Base-by-base conservation (phyloP, 306 rosid genomes). In the Castanea sativa region DNA sequence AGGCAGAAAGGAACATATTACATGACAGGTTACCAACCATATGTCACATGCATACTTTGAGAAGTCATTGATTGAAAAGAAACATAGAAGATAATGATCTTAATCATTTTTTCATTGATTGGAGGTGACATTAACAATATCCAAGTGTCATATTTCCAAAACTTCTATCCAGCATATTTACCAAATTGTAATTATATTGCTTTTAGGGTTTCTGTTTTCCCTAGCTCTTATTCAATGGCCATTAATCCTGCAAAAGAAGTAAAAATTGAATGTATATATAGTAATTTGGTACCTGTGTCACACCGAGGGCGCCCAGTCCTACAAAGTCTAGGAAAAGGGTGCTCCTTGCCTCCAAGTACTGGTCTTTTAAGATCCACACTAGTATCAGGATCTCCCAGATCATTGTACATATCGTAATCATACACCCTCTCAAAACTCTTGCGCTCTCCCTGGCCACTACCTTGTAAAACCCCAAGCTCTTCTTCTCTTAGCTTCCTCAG, bases 361-460 rank as follows among this genome's bases (percentile, higher is more conserved):
- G 86, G 73, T 76, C 88, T 82, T 58, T 43, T 1, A 5, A 79
- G 90, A 13, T 76, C 83, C 0, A 2, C 11, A 30, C 25, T 73
- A 13, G 2, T 55, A 25, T 82, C 87, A 3, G 86, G 89, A 58
- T 82, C 20, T 5, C 86, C 92, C 30, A 89, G 75, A 53, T 89
- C 92, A 10, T 86, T 84, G 61, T 86, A 89, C 4, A 84, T 86
- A 71, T 89, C 92, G 1, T 84, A 89, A 70, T 89, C 92, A 9
- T 89, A 86, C 1, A 89, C 71, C 41, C 90, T 84, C 21, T 89
- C 89, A 20, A 77, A 78, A 0, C 6, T 19, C 78, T 76, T 71
- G 14, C 90, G 84, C 21, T 82, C 84, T 41, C 89, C 90, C 11
- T 43, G 35, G 1, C 92, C 89, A 65, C 84, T 80, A 1, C 92